Conservation (phyloP, 2,329 filamentous ascomycete species). For the Trichoderma guizhouense region DNA sequence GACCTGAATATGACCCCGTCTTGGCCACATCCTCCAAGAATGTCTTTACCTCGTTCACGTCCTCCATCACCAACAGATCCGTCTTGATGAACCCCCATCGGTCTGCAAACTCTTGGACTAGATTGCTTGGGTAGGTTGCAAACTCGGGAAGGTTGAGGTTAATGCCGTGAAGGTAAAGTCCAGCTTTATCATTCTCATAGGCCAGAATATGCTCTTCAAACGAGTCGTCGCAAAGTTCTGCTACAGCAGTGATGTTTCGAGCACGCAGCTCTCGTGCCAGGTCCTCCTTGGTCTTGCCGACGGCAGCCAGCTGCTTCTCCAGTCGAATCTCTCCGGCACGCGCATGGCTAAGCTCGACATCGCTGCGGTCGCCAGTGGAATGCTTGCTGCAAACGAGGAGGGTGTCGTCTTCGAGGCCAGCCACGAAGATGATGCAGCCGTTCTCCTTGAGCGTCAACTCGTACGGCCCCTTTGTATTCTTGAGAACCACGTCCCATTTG, state of each 20-base stretch:
- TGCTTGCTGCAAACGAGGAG: constrained; percentile 98
- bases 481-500: constrained; percentile 74
- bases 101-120: constrained; percentile 87
- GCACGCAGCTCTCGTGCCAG: constrained; percentile 70
- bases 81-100: constrained; percentile 93
- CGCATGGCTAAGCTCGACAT: constrained; percentile 75
- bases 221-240: constrained; percentile 90
- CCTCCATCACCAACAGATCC: constrained; percentile 72
- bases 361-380: constrained; percentile 77
- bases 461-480: constrained; percentile 78
- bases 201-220: constrained; percentile 97
- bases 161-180: constrained; percentile 92
- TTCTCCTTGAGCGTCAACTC: constrained; percentile 98
- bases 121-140: constrained; percentile 73
- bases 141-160: constrained; percentile 95
- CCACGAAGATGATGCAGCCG: constrained; percentile 98
- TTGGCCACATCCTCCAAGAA: constrained; percentile 85
- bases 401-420: constrained; percentile 83
- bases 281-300: constrained; percentile 76
- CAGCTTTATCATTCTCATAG: constrained; percentile 77
- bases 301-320: constrained; percentile 69
- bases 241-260: constrained; percentile 90
- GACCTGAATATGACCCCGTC: constrained; percentile 83
- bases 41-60: constrained; percentile 67
- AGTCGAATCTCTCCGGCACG: constrained; percentile 78